A percentile compares a stretch with the other conserved stretches of the same genome.
These are phyloP conservation scores for Trichoderma polysporum DNA, from an alignment of 2,329 filamentous ascomycete species.

Conservation along the genomic window DNA sequence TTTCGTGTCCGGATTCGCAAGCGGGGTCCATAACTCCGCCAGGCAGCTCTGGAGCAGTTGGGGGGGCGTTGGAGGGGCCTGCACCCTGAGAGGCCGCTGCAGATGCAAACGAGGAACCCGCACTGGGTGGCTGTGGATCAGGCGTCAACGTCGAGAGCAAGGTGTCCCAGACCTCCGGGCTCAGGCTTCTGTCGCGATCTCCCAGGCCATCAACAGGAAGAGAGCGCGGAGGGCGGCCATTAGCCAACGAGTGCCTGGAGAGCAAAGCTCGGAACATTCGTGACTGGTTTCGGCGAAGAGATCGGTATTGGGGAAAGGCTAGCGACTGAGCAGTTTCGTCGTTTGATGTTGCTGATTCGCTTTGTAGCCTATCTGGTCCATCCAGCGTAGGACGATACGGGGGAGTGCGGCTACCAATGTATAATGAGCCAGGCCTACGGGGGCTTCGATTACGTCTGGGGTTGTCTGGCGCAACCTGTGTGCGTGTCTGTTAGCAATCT, in stretches of 20 bases:
- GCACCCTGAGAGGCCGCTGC: conserved; percentile 45
- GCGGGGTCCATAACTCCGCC: conserved; percentile 43
- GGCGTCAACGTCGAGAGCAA: conserved; percentile 77
- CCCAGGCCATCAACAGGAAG: conserved; percentile 68
- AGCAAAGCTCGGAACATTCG: conserved; percentile 1
- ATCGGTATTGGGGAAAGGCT: neutral
- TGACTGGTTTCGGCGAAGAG: conserved; percentile 2
- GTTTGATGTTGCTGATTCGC: neutral
- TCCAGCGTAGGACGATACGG: neutral
- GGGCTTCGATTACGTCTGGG: conserved; percentile 5
- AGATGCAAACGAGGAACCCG: conserved; percentile 79
- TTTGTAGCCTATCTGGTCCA: neutral
- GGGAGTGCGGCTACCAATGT: neutral
- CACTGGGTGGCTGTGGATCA: conserved; percentile 76
- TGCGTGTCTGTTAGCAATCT: neutral
- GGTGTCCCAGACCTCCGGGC: conserved; percentile 76
- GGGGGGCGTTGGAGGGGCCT: conserved; percentile 42
- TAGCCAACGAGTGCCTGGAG: neutral
- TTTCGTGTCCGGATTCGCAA: conserved; percentile 55
- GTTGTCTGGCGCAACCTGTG: conserved; percentile 19
- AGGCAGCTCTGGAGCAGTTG: conserved; percentile 35
- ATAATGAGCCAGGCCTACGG: neutral
- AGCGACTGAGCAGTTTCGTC: neutral
- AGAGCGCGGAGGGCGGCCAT: conserved; percentile 17
- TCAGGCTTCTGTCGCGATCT: conserved; percentile 81